A percentile compares a stretch with the other conserved stretches of the same genome.
Conservation (phyloP, 2,329 filamentous ascomycete species). For the Cercospora brassicicola region DNA sequence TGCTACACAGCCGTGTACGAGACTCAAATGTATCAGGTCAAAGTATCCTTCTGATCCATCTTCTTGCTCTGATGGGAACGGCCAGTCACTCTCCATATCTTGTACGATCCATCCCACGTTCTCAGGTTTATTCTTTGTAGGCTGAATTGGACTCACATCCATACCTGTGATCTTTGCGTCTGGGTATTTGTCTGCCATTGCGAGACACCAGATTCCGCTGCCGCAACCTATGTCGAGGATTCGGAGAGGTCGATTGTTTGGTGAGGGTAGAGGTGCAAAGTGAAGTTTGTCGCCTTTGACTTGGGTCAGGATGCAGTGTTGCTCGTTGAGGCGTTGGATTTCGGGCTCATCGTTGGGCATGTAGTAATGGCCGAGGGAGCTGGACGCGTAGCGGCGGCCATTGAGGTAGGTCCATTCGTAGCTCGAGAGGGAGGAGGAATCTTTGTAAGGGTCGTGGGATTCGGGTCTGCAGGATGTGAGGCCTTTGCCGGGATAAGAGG, state of each 20-base stretch:
- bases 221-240: constrained; percentile 31
- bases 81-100: constrained; percentile 29
- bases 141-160: constrained; percentile 30
- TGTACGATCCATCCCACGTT: constrained; percentile 29
- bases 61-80: constrained; percentile 10
- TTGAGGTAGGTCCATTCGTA: constrained; percentile 27
- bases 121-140: constrained; percentile 24
- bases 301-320: constrained; percentile 29
- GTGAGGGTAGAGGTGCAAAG: constrained; percentile 20
- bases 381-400: constrained; percentile 30
- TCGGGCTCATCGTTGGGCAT: constrained; percentile 32
- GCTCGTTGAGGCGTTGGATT: constrained; percentile 31
- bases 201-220: constrained; percentile 29
- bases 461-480: not conserved
- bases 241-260: constrained; percentile 5
- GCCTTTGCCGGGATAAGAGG: not conserved
- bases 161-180: constrained; percentile 27
- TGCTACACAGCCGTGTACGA: constrained; percentile 32
- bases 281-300: constrained; percentile 24
- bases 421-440: not conserved
- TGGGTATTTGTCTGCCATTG: constrained; percentile 31
- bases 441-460: not conserved
- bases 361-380: constrained; percentile 29
- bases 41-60: constrained; percentile 25
- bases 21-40: constrained; percentile 28